Percentiles rank a stretch among this genome's conserved stretches.
Conservation (phyloP, 2,329 filamentous ascomycete genomes). For the Alternaria sp. region DNA sequence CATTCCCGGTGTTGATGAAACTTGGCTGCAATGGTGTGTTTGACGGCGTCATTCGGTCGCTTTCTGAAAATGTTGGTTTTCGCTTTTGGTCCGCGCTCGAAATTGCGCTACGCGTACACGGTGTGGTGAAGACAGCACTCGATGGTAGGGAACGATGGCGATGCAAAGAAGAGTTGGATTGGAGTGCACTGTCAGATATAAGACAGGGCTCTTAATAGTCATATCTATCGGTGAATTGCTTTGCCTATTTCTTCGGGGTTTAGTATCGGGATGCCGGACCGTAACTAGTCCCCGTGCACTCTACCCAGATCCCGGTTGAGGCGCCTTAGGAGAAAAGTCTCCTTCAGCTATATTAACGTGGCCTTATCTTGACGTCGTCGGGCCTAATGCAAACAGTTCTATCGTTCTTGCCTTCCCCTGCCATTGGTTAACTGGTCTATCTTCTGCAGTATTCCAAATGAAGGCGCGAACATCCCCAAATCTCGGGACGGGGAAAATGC, state of each 20-base stretch:
- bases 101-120: neutral
- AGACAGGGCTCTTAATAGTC: neutral
- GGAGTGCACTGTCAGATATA: neutral
- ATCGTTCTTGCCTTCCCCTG: slow-evolving; percentile 20
- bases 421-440: slow-evolving; percentile 27
- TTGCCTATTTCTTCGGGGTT: neutral
- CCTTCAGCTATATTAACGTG: slow-evolving; percentile 28
- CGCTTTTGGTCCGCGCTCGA: slow-evolving; percentile 1
- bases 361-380: slow-evolving; percentile 21
- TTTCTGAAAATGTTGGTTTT: neutral
- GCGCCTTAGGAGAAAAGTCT: slow-evolving; percentile 18
- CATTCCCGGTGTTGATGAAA: slow-evolving; percentile 12
- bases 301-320: slow-evolving; percentile 23
- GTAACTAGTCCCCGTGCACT: slow-evolving; percentile 19
- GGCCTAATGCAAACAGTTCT: slow-evolving; percentile 38
- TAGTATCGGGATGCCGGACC: slow-evolving; percentile 23
- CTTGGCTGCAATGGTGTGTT: slow-evolving; percentile 23
- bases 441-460: slow-evolving; percentile 12
- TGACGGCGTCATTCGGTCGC: slow-evolving; percentile 19
- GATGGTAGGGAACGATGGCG: neutral
- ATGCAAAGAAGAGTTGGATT: neutral
- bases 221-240: neutral
- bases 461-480: slow-evolving; percentile 26
- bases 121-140: neutral
- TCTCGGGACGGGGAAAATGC: slow-evolving; percentile 25